A percentile compares a stretch with the other conserved stretches of the same genome.
Conservation (phyloP, 257 asterid species). For the Nemophila menziesii region DNA sequence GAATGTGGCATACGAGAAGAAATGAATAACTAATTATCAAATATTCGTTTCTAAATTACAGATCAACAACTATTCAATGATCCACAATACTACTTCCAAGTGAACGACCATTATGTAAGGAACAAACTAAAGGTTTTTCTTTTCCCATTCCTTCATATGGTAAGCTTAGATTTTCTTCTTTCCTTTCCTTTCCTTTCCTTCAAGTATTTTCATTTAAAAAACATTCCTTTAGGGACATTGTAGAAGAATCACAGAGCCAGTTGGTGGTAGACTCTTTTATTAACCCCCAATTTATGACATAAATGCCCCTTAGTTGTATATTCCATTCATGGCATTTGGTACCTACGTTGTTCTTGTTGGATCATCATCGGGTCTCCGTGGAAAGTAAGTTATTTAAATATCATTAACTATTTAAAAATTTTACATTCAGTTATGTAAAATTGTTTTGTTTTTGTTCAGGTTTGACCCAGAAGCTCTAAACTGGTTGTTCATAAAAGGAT, state of each 20-base stretch:
- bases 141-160: conserved; percentile 23
- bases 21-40: too few species aligned
- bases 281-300: conserved; percentile 24
- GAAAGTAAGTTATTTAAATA: conserved; percentile 36
- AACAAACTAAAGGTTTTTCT: conserved; percentile 25
- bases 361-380: conserved; percentile 27
- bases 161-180: background rate
- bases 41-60: conserved; percentile 13
- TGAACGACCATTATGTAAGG: conserved; percentile 20
- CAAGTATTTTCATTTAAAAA: background rate
- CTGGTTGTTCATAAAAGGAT: conserved; percentile 32
- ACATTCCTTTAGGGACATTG: conserved; percentile 16
- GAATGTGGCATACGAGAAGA: too few species aligned
- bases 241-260: conserved; percentile 23
- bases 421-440: too few species aligned
- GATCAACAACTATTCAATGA: conserved; percentile 22
- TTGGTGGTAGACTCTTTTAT: conserved; percentile 20
- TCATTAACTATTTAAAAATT: too few species aligned
- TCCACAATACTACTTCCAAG: conserved; percentile 25
- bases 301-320: conserved; percentile 26
- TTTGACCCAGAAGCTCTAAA: conserved; percentile 33
- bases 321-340: conserved; percentile 34
- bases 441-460: too few species aligned
- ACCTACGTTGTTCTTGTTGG: conserved; percentile 33
- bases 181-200: background rate